Conservation (phyloP, 768 basidiomycete species). For the Tulasnella sp. region DNA sequence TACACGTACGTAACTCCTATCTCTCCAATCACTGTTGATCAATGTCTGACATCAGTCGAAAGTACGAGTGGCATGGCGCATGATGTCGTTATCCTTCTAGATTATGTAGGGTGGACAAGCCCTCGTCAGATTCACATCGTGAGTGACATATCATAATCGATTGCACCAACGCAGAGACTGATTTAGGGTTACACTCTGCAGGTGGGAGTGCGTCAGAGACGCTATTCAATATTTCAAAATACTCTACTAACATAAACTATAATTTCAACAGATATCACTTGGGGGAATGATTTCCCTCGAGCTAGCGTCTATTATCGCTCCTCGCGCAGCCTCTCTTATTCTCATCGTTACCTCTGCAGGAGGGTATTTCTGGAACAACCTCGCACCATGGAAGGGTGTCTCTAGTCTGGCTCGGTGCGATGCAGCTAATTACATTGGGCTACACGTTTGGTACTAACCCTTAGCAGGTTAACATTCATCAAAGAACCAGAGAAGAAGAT, state of each 20-base stretch:
- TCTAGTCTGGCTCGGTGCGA: background rate
- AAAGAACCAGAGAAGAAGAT: slow-evolving; percentile 40
- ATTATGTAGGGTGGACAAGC: slow-evolving; percentile 61
- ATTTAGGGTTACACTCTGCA: background rate
- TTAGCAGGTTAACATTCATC: slow-evolving; percentile 17
- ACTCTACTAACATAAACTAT: background rate
- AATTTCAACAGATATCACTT: slow-evolving; percentile 50
- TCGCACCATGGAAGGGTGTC: slow-evolving; percentile 36
- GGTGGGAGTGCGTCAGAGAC: slow-evolving; percentile 2
- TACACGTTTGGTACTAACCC: background rate
- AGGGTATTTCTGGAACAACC: slow-evolving; percentile 43
- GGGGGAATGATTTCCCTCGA: slow-evolving; percentile 86
- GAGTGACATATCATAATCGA: slow-evolving; percentile 28
- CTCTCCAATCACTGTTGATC: background rate
- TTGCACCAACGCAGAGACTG: background rate
- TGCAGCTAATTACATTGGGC: background rate
- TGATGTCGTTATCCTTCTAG: slow-evolving; percentile 54
- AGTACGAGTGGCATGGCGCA: slow-evolving; percentile 73
- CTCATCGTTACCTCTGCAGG: slow-evolving; percentile 65
- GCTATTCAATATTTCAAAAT: background rate
- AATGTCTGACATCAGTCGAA: slow-evolving; percentile 2
- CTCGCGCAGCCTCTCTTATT: slow-evolving; percentile 55
- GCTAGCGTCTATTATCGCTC: slow-evolving; percentile 52
- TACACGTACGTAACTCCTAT: slow-evolving; percentile 49
- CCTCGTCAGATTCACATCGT: slow-evolving; percentile 56